Conservation (phyloP, 148 eudicot species). For the Hydrangea macrophylla region DNA sequence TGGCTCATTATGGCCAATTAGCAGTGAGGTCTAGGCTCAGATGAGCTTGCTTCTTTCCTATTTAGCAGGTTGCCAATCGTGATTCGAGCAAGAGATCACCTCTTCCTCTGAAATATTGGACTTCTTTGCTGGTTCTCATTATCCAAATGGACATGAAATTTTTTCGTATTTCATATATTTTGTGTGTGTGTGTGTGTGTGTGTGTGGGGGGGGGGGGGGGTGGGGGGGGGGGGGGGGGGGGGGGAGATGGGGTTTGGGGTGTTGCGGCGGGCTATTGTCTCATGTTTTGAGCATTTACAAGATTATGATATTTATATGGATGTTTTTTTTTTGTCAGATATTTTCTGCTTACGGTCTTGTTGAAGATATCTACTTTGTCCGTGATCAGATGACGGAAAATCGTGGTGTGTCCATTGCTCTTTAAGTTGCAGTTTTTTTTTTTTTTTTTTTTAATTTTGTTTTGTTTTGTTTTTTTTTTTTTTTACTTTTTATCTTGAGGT, state of each 20-base stretch:
- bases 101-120: not conserved
- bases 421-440: slow-evolving; percentile 5
- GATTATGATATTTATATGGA: not conserved
- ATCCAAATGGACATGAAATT: not conserved
- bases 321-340: slow-evolving; percentile 39
- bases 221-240: no score
- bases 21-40: no score
- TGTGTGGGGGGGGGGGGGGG: no score
- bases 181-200: no score
- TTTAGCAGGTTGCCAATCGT: not conserved
- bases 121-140: not conserved
- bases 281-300: not conserved
- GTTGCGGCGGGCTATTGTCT: no score
- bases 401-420: slow-evolving; percentile 63
- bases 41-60: no score
- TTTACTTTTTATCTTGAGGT: not conserved
- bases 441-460: not conserved
- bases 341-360: slow-evolving; percentile 75
- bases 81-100: not conserved
- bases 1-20: no score
- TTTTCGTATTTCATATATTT: not conserved
- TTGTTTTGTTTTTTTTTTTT: slow-evolving; percentile 2
- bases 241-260: no score
- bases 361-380: slow-evolving; percentile 63
- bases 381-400: slow-evolving; percentile 56